phyloP scores from a whole-genome alignment of 2,329 filamentous ascomycete genomes.

The Macrophomina pseudophaseolina region DNA sequence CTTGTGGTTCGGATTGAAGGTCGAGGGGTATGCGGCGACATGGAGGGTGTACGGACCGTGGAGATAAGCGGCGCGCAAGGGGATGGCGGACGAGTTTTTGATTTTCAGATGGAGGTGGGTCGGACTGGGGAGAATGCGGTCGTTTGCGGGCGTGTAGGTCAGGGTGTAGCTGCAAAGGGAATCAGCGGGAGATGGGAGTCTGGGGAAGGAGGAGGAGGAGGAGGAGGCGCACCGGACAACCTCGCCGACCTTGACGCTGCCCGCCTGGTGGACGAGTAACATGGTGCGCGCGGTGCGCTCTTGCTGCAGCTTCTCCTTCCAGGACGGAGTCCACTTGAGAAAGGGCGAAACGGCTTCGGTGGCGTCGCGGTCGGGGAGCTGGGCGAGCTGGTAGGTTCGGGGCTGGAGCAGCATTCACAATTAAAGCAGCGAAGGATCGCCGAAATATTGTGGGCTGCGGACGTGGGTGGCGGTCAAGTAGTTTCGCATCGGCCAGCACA shows the following conservation, averaged over 20 bases:
- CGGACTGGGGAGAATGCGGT: conserved; percentile 88
- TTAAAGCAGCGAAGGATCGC: conserved; percentile 20
- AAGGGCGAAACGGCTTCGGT: conserved; percentile 39
- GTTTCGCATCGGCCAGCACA: not conserved
- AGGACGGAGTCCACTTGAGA: conserved; percentile 40
- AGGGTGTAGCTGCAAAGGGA: conserved; percentile 67
- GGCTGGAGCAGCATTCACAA: conserved; percentile 48
- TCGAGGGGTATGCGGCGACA: conserved; percentile 81
- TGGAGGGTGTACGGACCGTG: conserved; percentile 94
- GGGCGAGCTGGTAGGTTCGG: conserved; percentile 46
- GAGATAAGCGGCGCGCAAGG: conserved; percentile 91
- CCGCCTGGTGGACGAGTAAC: conserved; percentile 89
- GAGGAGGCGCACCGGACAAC: conserved; percentile 73
- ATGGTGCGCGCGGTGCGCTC: conserved; percentile 56
- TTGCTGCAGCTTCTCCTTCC: conserved; percentile 40
- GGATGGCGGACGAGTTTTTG: conserved; percentile 88
- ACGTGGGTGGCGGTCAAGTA: conserved; percentile 20
- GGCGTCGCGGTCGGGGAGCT: conserved; percentile 41
- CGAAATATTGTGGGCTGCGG: conserved; percentile 14
- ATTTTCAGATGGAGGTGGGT: conserved; percentile 81
- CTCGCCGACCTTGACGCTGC: conserved; percentile 92
- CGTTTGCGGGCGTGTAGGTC: conserved; percentile 86
- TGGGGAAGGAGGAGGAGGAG: conserved; percentile 7
- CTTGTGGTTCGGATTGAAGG: conserved; percentile 82
- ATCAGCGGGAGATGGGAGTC: not conserved